These are phyloP conservation scores for Aspergillus carlsbadensis DNA, from an alignment of 495 filamentous ascomycete genomes.

Conservation along the genomic window DNA sequence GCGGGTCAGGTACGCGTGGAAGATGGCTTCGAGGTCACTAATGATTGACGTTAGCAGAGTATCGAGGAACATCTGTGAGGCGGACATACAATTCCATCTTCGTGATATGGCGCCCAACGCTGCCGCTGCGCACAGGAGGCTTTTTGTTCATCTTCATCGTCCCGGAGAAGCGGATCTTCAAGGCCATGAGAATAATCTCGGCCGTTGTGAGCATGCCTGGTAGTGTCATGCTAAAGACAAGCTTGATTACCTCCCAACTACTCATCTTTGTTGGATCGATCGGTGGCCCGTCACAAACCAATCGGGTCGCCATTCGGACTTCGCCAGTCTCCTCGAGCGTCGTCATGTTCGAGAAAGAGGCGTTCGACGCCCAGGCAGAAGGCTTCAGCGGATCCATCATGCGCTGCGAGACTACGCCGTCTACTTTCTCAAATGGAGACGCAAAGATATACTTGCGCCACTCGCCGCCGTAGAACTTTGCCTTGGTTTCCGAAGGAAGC, in stretches of 20 bases:
- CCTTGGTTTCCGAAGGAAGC: background rate
- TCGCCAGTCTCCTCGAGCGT: conserved; percentile 2
- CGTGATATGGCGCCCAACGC: conserved; percentile 9
- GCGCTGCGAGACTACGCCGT: background rate
- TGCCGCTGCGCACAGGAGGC: conserved; percentile 10
- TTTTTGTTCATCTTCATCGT: conserved; percentile 15
- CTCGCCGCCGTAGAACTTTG: conserved; percentile 14
- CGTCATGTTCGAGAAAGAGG: conserved; percentile 13
- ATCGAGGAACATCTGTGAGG: background rate
- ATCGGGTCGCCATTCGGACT: conserved; percentile 10
- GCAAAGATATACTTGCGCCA: conserved; percentile 17
- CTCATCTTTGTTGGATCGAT: conserved; percentile 9
- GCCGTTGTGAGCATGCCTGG: conserved; percentile 11
- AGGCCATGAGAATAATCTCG: conserved; percentile 10
- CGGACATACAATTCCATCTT: conserved; percentile 6
- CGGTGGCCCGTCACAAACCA: conserved; percentile 4
- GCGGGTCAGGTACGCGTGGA: conserved; percentile 12
- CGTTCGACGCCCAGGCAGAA: conserved; percentile 3
- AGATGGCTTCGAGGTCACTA: conserved; percentile 16
- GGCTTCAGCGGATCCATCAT: conserved; percentile 12
- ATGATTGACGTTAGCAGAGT: background rate
- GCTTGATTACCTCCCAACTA: background rate
- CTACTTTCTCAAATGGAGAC: conserved; percentile 17
- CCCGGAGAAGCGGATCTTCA: conserved; percentile 3
- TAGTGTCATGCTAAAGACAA: conserved; percentile 6